phyloP scores from a whole-genome alignment of 2,329 filamentous ascomycete species.

The Ceratocystis destructans region DNA sequence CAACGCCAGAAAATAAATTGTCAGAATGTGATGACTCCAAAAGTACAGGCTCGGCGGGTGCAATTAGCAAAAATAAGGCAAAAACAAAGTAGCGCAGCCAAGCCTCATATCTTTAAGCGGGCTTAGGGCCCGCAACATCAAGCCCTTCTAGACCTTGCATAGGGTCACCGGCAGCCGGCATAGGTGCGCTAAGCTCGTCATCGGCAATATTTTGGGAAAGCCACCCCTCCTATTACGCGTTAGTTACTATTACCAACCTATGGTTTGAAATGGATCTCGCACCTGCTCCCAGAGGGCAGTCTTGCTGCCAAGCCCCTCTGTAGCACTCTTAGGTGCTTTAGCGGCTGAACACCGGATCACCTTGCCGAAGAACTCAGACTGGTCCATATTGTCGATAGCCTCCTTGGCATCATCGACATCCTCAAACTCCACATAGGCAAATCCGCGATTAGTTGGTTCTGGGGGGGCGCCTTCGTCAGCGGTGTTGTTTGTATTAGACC shows the following conservation, averaged over 20 bases:
- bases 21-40: conserved; percentile 18
- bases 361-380: conserved; percentile 83
- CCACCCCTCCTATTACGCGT: conserved; percentile 64
- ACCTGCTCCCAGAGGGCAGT: conserved; percentile 97
- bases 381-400: conserved; percentile 98
- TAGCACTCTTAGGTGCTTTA: conserved; percentile 78
- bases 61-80: conserved; percentile 20
- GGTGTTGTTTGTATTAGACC: conserved; percentile 39
- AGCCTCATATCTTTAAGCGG: conserved; percentile 37
- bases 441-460: conserved; percentile 69
- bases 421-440: conserved; percentile 94
- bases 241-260: neutral
- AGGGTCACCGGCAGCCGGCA: conserved; percentile 56
- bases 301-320: conserved; percentile 80
- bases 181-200: conserved; percentile 45
- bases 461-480: conserved; percentile 31
- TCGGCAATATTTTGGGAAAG: conserved; percentile 77
- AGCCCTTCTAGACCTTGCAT: conserved; percentile 93
- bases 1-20: conserved; percentile 32
- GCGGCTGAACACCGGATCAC: conserved; percentile 85
- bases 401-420: conserved; percentile 74
- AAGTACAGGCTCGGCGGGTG: conserved; percentile 6
- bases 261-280: conserved; percentile 17
- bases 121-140: conserved; percentile 85
- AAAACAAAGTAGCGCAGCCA: neutral